These are phyloP conservation scores for Kingdonia uniflora DNA, from an alignment of 164 flowering plant genomes.

Conservation along the genomic window DNA sequence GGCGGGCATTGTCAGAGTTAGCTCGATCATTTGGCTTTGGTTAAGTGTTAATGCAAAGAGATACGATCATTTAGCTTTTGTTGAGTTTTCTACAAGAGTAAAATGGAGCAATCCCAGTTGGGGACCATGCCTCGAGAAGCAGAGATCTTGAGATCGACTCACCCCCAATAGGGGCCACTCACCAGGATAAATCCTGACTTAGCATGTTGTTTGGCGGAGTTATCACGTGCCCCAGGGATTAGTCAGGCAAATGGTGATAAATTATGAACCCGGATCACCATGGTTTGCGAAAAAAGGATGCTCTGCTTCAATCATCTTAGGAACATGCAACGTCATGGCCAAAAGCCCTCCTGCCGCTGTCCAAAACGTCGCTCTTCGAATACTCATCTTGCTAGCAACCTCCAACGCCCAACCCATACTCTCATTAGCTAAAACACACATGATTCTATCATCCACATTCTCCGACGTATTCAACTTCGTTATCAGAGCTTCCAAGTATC, in stretches of 20 bases:
- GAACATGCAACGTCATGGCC: not conserved
- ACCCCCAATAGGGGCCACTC: too few species aligned
- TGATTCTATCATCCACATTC: conserved; percentile 5
- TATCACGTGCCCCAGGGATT: too few species aligned
- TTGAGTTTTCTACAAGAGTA: too few species aligned
- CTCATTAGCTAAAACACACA: conserved; percentile 10
- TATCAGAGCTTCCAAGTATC: conserved; percentile 15
- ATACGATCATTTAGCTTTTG: too few species aligned
- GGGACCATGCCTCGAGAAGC: too few species aligned
- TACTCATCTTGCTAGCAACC: conserved; percentile 8
- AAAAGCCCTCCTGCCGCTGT: not conserved
- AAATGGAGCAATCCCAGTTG: too few species aligned
- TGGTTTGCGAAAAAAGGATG: too few species aligned
- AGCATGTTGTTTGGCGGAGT: too few species aligned
- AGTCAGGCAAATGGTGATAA: too few species aligned
- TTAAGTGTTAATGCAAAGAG: conserved; percentile 15
- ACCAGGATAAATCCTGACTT: too few species aligned
- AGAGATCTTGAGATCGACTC: too few species aligned
- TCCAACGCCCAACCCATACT: conserved; percentile 3
- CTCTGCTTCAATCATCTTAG: conserved; percentile 7
- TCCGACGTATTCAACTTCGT: conserved; percentile 5
- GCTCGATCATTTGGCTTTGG: conserved; percentile 12
- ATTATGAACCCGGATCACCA: too few species aligned
- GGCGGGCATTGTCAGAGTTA: conserved; percentile 20
- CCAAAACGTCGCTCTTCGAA: conserved; percentile 6